Conservation (phyloP, 495 filamentous ascomycete genomes). For the Thermothielavioides terrestris region DNA sequence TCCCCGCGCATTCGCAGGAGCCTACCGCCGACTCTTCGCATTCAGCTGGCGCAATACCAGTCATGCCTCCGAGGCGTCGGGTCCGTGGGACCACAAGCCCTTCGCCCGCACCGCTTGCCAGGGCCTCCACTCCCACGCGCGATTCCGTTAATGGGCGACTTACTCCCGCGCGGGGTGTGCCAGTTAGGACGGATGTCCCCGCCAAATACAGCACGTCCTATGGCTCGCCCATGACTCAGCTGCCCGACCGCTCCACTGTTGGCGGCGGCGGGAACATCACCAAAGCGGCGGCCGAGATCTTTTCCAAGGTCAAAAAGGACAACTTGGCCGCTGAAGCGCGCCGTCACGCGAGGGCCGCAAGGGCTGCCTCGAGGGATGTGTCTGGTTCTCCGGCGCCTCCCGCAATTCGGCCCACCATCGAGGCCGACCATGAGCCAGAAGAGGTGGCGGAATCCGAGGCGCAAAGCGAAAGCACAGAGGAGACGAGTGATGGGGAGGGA, state of each 20-base stretch:
- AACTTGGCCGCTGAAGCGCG: slow-evolving; percentile 11
- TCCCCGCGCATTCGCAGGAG: neutral
- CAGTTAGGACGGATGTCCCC: slow-evolving; percentile 10
- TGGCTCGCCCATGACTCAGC: slow-evolving; percentile 20
- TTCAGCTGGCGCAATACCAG: neutral
- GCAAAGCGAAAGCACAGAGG: neutral
- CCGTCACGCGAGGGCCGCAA: neutral
- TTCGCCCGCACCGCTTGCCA: neutral
- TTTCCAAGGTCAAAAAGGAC: slow-evolving; percentile 13
- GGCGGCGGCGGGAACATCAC: slow-evolving; percentile 10
- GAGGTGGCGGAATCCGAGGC: neutral
- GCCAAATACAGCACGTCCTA: slow-evolving; percentile 27
- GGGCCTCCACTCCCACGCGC: neutral
- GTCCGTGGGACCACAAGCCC: neutral
- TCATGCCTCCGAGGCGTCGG: slow-evolving; percentile 18
- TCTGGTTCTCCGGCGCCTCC: neutral
- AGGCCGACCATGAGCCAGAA: slow-evolving; percentile 5
- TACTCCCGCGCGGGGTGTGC: neutral
- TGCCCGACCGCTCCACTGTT: slow-evolving; percentile 13
- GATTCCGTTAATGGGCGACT: neutral
- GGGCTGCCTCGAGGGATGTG: neutral
- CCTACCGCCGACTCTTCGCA: neutral
- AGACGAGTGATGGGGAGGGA: neutral
- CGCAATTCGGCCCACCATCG: neutral
- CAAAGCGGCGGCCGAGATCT: slow-evolving; percentile 12